Conservation (phyloP, 805 yeast species). For the Torulaspora franciscae region DNA sequence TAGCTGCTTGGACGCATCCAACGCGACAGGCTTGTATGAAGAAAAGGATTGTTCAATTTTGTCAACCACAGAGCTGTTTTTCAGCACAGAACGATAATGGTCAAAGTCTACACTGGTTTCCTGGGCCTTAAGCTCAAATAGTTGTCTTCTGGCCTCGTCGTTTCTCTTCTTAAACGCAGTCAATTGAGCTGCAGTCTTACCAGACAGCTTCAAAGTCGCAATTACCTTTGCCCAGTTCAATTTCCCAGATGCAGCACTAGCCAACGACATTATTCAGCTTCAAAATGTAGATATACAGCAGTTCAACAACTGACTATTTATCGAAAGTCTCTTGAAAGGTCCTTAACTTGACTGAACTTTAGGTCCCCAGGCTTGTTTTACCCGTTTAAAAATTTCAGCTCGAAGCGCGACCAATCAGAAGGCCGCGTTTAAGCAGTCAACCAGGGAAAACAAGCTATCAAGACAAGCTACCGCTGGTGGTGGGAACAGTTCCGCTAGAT, state of each 20-base stretch:
- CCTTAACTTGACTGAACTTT: background rate
- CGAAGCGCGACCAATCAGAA: background rate
- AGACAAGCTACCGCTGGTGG: too few relatives aligned
- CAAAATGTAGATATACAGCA: background rate
- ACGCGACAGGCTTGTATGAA: conserved; percentile 74
- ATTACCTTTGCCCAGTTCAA: conserved; percentile 93
- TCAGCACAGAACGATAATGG: conserved; percentile 72
- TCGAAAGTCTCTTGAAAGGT: background rate
- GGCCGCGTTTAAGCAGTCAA: background rate
- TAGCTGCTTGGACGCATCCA: conserved; percentile 83
- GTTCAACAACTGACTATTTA: background rate
- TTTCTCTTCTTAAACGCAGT: conserved; percentile 96
- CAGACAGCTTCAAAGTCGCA: conserved; percentile 84
- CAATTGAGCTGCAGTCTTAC: conserved; percentile 82
- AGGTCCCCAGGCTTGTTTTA: background rate
- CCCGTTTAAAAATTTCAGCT: background rate
- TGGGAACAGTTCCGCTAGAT: too few relatives aligned
- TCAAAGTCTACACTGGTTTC: conserved; percentile 74
- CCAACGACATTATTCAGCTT: conserved; percentile 29
- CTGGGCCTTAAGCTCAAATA: conserved; percentile 66
- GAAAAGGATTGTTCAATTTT: conserved; percentile 74
- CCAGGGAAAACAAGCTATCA: background rate
- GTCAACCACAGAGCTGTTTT: conserved; percentile 73
- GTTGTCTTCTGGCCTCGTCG: conserved; percentile 90
- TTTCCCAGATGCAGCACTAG: conserved; percentile 65